Percentiles rank a stretch among this genome's conserved stretches.
Conservation (phyloP, 108 stramenopile genomes). For the Aurantiochytrium sp. region DNA sequence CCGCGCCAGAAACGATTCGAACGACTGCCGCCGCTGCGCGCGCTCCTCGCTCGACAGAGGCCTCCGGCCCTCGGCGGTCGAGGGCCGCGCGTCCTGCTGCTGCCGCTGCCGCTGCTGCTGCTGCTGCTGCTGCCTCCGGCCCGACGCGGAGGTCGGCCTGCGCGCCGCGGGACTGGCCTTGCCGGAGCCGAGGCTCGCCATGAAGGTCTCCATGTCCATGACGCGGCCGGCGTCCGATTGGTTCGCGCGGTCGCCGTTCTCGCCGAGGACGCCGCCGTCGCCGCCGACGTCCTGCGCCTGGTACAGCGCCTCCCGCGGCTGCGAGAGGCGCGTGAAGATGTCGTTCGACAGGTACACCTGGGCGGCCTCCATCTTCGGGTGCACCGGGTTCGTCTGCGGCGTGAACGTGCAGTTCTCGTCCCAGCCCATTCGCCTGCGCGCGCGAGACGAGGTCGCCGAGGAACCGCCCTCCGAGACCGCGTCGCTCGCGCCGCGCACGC, state of each 20-base stretch:
- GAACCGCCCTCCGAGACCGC: neutral
- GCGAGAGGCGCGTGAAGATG: conserved; percentile 44
- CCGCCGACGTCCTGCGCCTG: neutral
- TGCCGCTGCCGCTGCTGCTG: neutral
- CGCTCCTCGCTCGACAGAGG: neutral
- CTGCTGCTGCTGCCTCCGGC: neutral
- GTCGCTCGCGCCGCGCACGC: too few relatives aligned
- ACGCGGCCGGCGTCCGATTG: too few relatives aligned
- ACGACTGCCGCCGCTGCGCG: conserved; percentile 35
- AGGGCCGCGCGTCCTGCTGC: neutral
- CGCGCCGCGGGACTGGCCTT: neutral
- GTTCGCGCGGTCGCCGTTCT: too few relatives aligned
- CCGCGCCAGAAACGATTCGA: conserved; percentile 49
- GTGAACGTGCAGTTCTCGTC: conserved; percentile 54
- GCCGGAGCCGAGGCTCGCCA: conserved; percentile 9
- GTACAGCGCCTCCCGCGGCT: conserved; percentile 39
- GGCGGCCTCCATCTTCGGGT: conserved; percentile 45
- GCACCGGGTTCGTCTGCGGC: conserved; percentile 46
- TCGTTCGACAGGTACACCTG: conserved; percentile 39
- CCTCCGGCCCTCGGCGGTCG: neutral
- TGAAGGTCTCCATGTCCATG: conserved; percentile 40
- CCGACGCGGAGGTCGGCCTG: neutral
- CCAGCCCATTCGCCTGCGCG: neutral
- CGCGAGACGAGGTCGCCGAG: conserved; percentile 25
- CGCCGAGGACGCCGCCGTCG: too few relatives aligned